Evolutionary conservation across 305 asterid species (phyloP).

Genomic region (Plantago rigida): DNA sequence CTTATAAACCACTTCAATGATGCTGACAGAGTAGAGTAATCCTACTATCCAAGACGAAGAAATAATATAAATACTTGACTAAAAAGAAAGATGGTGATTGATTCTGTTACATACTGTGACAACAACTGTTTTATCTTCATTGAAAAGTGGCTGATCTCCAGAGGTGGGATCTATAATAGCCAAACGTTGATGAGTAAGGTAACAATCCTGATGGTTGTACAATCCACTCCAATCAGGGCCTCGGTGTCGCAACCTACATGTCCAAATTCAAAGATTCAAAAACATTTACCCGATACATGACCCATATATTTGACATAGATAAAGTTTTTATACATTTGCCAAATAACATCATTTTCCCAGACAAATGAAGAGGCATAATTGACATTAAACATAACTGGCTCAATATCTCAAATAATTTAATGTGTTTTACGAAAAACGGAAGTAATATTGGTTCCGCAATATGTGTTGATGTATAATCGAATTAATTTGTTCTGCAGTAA

Average conservation of each 20-base stretch:
- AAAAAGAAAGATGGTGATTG: slow-evolving; percentile 16
- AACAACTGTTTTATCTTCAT: slow-evolving; percentile 82
- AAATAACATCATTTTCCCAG: too few relatives aligned
- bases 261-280: slow-evolving; percentile 23
- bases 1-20: background rate
- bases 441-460: too few relatives aligned
- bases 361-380: too few relatives aligned
- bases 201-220: slow-evolving; percentile 67
- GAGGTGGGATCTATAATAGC: slow-evolving; percentile 95
- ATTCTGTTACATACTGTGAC: slow-evolving; percentile 59
- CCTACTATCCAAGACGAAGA: background rate
- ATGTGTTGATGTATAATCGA: too few relatives aligned
- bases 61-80: background rate
- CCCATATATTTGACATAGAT: too few relatives aligned
- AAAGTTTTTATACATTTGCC: too few relatives aligned
- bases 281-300: background rate
- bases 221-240: slow-evolving; percentile 99
- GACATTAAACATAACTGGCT: too few relatives aligned
- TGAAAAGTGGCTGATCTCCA: slow-evolving; percentile 96
- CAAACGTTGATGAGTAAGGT: slow-evolving; percentile 92
- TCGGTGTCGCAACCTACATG: slow-evolving; percentile 80
- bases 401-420: too few relatives aligned
- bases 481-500: too few relatives aligned
- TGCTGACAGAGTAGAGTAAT: too few relatives aligned
- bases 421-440: too few relatives aligned